Evolutionary conservation across 2,329 filamentous ascomycete genomes (phyloP).

Genomic region (Corinectria fuckeliana): DNA sequence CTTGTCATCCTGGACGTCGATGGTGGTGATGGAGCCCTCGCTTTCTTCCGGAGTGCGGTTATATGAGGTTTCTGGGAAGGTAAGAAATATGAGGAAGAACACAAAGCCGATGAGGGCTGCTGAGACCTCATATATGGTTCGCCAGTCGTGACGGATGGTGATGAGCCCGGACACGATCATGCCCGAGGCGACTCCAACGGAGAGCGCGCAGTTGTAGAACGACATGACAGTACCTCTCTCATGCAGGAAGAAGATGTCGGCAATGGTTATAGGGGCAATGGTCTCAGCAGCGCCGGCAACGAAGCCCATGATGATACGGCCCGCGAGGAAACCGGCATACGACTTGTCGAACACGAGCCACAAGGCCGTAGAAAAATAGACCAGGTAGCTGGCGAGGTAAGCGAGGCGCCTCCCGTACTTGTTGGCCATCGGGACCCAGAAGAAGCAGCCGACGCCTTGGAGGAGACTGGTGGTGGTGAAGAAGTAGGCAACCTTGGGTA

Average conservation of each 20-base stretch:
- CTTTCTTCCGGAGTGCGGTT: slow-evolving; percentile 36
- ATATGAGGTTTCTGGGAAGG: slow-evolving; percentile 62
- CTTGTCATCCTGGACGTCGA: slow-evolving; percentile 13
- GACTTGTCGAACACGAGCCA: slow-evolving; percentile 52
- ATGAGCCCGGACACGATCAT: slow-evolving; percentile 55
- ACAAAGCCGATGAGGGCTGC: slow-evolving; percentile 56
- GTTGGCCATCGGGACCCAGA: slow-evolving; percentile 55
- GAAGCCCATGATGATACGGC: slow-evolving; percentile 59
- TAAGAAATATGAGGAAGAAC: slow-evolving; percentile 56
- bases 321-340: slow-evolving; percentile 51
- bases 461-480: slow-evolving; percentile 58
- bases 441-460: slow-evolving; percentile 44
- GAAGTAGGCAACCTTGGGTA: slow-evolving; percentile 58
- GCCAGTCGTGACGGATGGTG: slow-evolving; percentile 55
- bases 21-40: slow-evolving; percentile 1
- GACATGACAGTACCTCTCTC: slow-evolving; percentile 60
- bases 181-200: slow-evolving; percentile 51
- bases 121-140: slow-evolving; percentile 59
- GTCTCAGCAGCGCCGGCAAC: slow-evolving; percentile 61
- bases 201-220: slow-evolving; percentile 50
- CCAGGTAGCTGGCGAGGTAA: slow-evolving; percentile 51
- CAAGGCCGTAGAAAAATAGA: slow-evolving; percentile 50
- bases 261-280: slow-evolving; percentile 57
- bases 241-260: slow-evolving; percentile 64
- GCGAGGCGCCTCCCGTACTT: slow-evolving; percentile 53